Evolutionary conservation across 768 basidiomycete species (phyloP).

Genomic region (Termitomyces sp.): DNA sequence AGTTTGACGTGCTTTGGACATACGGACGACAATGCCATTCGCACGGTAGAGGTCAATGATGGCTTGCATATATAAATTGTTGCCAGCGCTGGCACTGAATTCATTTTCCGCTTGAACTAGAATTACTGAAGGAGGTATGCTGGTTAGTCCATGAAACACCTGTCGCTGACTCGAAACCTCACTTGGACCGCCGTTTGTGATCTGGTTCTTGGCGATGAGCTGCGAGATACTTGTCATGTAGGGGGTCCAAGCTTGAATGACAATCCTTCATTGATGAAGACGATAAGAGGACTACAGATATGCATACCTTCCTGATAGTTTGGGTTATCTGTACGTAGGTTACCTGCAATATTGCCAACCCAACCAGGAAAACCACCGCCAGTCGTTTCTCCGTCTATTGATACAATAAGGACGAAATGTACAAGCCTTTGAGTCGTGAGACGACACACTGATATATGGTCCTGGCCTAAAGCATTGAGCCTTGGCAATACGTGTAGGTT

Average conservation of each 20-base stretch:
- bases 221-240: slow-evolving; percentile 47
- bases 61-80: slow-evolving; percentile 44
- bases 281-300: background rate
- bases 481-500: background rate
- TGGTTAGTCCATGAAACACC: background rate
- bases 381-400: slow-evolving; percentile 42
- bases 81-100: slow-evolving; percentile 35
- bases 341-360: slow-evolving; percentile 48
- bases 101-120: slow-evolving; percentile 54
- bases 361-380: slow-evolving; percentile 56
- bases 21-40: slow-evolving; percentile 43
- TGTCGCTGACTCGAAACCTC: slow-evolving; percentile 13
- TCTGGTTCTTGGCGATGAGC: slow-evolving; percentile 48
- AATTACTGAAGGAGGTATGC: slow-evolving; percentile 26
- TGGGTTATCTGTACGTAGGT: slow-evolving; percentile 42
- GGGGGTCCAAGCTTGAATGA: slow-evolving; percentile 42
- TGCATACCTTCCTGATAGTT: slow-evolving; percentile 37
- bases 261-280: background rate
- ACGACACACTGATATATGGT: slow-evolving; percentile 42
- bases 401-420: background rate
- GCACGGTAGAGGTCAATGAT: slow-evolving; percentile 38
- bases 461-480: slow-evolving; percentile 30
- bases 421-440: background rate
- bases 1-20: slow-evolving; percentile 12
- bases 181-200: slow-evolving; percentile 56